Conservation (phyloP, 1,139 yeast species). For the Yarrowia galli region DNA sequence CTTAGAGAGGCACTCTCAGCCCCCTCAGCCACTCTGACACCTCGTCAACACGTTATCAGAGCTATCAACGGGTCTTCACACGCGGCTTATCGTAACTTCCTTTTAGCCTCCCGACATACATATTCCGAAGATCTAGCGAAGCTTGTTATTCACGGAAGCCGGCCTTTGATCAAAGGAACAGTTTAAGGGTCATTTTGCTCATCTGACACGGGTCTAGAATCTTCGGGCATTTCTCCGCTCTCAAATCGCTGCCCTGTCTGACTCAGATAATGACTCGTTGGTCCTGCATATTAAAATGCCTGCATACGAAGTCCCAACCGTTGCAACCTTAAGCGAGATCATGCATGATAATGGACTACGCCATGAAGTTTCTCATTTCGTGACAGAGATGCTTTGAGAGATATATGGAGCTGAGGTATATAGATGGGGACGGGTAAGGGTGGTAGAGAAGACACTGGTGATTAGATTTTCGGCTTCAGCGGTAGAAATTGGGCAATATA, state of each 20-base stretch:
- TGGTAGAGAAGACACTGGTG: neutral
- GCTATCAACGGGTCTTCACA: neutral
- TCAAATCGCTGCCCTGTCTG: neutral
- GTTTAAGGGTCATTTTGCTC: neutral
- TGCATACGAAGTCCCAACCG: slow-evolving; percentile 30
- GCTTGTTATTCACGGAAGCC: slow-evolving; percentile 8
- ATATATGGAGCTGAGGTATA: neutral
- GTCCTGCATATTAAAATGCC: slow-evolving; percentile 10
- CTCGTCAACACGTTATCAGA: neutral
- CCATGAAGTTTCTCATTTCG: neutral
- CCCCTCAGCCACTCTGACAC: neutral
- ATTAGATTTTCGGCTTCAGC: too few species aligned
- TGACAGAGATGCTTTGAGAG: neutral
- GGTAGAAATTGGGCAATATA: too few species aligned
- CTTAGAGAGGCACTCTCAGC: neutral
- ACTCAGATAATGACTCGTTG: neutral
- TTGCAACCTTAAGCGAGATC: slow-evolving; percentile 10
- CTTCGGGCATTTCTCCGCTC: neutral
- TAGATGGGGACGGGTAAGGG: neutral
- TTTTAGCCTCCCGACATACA: neutral
- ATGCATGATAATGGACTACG: slow-evolving; percentile 13
- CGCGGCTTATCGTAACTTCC: slow-evolving; percentile 2
- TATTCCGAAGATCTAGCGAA: neutral
- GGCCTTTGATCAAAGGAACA: neutral
- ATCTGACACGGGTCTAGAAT: neutral